Percentiles rank a stretch among this genome's conserved stretches.
Evolutionary conservation across 2,329 filamentous ascomycete genomes (phyloP).

Genomic region (Bipolaris oryzae): DNA sequence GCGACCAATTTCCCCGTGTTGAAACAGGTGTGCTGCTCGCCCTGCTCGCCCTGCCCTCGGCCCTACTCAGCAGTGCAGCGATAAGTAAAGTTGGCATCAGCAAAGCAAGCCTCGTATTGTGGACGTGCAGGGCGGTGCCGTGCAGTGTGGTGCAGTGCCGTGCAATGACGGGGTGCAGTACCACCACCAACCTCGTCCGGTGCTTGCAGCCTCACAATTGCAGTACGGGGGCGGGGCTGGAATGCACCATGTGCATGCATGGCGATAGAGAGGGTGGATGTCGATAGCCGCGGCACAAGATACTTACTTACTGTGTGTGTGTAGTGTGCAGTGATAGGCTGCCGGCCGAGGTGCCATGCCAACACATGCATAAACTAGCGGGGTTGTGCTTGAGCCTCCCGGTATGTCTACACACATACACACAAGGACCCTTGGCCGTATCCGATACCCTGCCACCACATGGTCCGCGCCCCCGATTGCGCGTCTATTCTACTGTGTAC

Average conservation of each 20-base stretch:
- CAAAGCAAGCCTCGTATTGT: neutral
- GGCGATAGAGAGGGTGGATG: neutral
- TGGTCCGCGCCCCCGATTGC: too few species aligned
- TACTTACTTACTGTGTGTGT: too few species aligned
- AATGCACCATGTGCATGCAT: neutral
- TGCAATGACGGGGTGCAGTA: too few species aligned
- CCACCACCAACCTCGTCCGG: neutral
- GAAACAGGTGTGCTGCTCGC: constrained; percentile 9
- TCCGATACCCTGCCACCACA: too few species aligned
- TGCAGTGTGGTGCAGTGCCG: too few species aligned
- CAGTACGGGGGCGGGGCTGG: too few species aligned
- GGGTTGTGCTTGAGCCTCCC: constrained; percentile 8
- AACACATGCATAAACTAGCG: constrained; percentile 19
- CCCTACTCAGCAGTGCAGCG: neutral
- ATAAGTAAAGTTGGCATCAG: neutral
- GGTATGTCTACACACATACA: too few species aligned
- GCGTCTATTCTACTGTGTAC: too few species aligned
- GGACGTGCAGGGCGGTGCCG: neutral
- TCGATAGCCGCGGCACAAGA: constrained; percentile 6
- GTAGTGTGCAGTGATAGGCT: too few species aligned
- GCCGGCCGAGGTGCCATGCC: constrained; percentile 6
- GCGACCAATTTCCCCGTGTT: neutral
- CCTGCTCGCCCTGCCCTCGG: constrained; percentile 4
- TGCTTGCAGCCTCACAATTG: neutral
- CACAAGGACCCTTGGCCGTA: too few species aligned